Conservation (phyloP, 2,329 filamentous ascomycete species). For the Penicillium sclerotiorum region DNA sequence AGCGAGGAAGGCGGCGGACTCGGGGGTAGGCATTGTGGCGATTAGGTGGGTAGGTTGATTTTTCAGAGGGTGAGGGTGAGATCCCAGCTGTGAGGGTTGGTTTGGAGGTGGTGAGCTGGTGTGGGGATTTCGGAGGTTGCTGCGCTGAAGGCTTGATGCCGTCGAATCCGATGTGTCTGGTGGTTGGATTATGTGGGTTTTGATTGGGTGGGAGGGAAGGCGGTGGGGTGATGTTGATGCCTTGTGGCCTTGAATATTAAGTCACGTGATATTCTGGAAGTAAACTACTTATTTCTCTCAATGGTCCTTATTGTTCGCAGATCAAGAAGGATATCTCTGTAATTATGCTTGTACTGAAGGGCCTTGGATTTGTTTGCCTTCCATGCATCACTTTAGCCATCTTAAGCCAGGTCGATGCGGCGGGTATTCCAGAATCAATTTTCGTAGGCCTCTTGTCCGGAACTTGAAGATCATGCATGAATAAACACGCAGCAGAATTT, state of each 20-base stretch:
- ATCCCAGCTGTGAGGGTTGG: background rate
- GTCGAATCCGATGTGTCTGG: slow-evolving; percentile 24
- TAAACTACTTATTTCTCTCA: too few species aligned
- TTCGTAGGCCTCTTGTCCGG: too few species aligned
- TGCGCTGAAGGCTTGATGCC: slow-evolving; percentile 14
- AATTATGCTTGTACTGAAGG: too few species aligned
- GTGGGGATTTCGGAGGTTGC: slow-evolving; percentile 8
- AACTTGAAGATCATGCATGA: too few species aligned
- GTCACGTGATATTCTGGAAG: background rate
- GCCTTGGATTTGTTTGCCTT: too few species aligned
- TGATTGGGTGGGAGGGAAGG: slow-evolving; percentile 32
- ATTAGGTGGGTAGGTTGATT: background rate
- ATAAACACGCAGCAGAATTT: too few species aligned
- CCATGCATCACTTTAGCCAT: too few species aligned
- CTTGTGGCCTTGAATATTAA: background rate
- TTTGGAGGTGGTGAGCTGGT: slow-evolving; percentile 3
- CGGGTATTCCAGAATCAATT: too few species aligned
- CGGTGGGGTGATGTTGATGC: slow-evolving; percentile 19
- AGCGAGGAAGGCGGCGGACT: slow-evolving; percentile 65
- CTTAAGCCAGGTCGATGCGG: too few species aligned
- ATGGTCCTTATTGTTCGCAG: too few species aligned
- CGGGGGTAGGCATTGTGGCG: slow-evolving; percentile 63
- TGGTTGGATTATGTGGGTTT: slow-evolving; percentile 26
- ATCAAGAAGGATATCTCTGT: too few species aligned
- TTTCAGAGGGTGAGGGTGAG: background rate